Base-by-base conservation (phyloP, 495 filamentous ascomycete species). In the Melanomma pulvis-pyrius region DNA sequence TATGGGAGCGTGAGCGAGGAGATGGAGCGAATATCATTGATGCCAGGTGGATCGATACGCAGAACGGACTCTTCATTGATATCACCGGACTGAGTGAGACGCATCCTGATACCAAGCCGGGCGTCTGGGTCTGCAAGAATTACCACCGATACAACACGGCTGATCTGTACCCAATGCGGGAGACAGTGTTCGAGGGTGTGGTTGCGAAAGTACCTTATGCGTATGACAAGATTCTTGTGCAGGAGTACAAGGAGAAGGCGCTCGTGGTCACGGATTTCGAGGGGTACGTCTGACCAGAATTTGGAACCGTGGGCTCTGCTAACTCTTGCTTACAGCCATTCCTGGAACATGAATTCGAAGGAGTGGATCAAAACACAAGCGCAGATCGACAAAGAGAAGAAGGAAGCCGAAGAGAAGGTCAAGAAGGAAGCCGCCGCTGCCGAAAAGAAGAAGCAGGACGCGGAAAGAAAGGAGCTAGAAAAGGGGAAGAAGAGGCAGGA, bases 101-200 rank as follows among this genome's bases (percentile, higher is more conserved):
- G n/a, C 79, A 91, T 28, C 82, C 85, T 9, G 76, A 80, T 13
- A 72, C 72, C 2, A 32, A 67, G 26, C 89, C 89, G 1, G 86
- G 87, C 1, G 76, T 89, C n/a, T 90, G 87, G 87, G 86, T 83
- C 70, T 93, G 91, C 74, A 94, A 94, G 81, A 92, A 94, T 68
- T 83, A 82, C 71, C 92, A 96, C 74, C 78, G 80, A 12, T 96
- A 94, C 51, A 24, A 58, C 6, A 79, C 76, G 17, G 70, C 67
- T 6, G 82, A 85, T 60, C 74, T 86, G 0, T 85, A 80, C 69
- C 84, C 84, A 0, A 70, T 86, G 73, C 78, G 84, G 24, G 78
- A 81, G 63, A 85, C 82, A 1, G 78, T 78, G 5, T 90, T 86
- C 61, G 87, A 90, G 69, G 86, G 85, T 7, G 81, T 84, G 0